Evolutionary conservation across 192 early-diverging fungal species (phyloP).

Genomic region (Backusella psychrophila): DNA sequence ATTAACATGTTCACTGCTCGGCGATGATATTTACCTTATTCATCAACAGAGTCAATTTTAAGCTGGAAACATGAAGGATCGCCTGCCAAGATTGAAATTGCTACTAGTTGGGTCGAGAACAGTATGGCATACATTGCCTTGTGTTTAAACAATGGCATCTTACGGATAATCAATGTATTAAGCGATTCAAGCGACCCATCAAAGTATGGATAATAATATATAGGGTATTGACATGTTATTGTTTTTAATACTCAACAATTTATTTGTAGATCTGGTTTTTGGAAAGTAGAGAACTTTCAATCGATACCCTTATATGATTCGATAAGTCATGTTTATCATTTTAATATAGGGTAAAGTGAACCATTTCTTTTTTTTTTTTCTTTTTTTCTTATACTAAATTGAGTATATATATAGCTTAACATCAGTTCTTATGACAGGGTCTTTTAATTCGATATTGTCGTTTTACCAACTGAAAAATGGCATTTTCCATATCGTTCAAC

Average conservation of each 20-base stretch:
- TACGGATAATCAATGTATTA: background rate
- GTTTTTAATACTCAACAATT: background rate
- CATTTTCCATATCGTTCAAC: background rate
- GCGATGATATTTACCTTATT: background rate
- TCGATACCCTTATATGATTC: background rate
- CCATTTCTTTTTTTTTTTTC: background rate
- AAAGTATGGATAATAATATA: background rate
- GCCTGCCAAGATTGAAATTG: background rate
- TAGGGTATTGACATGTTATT: background rate
- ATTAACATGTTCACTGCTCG: background rate
- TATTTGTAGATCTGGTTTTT: background rate
- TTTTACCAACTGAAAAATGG: constrained; percentile 4
- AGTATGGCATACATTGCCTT: background rate
- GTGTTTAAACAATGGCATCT: background rate
- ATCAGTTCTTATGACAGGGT: background rate
- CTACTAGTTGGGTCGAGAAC: background rate
- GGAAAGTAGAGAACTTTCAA: background rate
- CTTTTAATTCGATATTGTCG: background rate
- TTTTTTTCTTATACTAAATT: background rate
- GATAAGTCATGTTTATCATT: background rate
- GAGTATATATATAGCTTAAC: background rate
- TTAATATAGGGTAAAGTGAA: background rate
- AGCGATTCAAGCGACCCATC: background rate
- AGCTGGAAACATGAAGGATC: background rate
- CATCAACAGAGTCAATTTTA: background rate